phyloP scores from a whole-genome alignment of 257 asterid species.

The Fraxinus pennsylvanica region DNA sequence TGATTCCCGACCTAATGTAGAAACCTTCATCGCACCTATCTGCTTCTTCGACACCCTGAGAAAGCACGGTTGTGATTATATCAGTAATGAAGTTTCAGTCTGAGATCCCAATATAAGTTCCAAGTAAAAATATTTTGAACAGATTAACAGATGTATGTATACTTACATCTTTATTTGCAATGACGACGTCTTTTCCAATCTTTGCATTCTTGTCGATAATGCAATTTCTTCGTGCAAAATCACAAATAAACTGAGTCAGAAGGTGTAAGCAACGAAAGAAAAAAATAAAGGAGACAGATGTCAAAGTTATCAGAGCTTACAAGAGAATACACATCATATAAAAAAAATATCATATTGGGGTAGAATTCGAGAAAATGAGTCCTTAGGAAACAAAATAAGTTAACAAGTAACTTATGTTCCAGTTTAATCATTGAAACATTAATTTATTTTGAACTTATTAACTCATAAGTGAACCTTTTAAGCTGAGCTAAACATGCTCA shows the following conservation, averaged over 20 bases:
- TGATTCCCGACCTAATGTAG: conserved; percentile 84
- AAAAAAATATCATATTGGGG: not conserved
- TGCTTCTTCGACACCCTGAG: conserved; percentile 79
- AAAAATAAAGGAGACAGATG: not conserved
- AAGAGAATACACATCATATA: not conserved
- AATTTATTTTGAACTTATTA: not conserved
- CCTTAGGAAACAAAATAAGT: not conserved
- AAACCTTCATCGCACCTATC: conserved; percentile 77
- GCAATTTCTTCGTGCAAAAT: conserved; percentile 58
- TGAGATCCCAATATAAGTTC: not conserved
- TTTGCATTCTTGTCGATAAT: conserved; percentile 94
- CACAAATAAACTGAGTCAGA: conserved; percentile 15
- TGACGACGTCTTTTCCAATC: conserved; percentile 84
- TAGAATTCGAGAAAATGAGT: not conserved
- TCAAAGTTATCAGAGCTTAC: not conserved
- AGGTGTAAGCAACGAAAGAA: not conserved
- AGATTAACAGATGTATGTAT: not conserved
- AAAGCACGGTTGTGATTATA: not conserved
- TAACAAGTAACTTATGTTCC: not conserved
- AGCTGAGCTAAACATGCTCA: not conserved
- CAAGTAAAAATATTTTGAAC: not conserved
- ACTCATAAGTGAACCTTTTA: not conserved
- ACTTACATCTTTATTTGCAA: conserved; percentile 84
- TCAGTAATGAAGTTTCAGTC: not conserved
- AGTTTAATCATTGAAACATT: not conserved